A percentile compares a stretch with the other conserved stretches of the same genome.
phyloP scores from a whole-genome alignment of 441 rosid species.

The Dalechampia spathulata region DNA sequence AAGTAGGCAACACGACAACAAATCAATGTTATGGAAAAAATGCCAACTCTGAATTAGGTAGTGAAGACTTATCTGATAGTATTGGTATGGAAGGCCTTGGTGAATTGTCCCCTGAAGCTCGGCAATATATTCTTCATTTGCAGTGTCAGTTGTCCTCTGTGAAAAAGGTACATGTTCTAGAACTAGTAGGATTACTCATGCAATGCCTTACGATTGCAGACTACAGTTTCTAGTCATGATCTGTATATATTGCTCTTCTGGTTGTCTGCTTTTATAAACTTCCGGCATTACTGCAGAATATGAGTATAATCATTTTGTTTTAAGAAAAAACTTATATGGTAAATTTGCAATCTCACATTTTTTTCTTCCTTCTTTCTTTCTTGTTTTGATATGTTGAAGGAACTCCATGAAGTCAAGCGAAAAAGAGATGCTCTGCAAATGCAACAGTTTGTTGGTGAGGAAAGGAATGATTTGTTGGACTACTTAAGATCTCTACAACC shows the following conservation, averaged over 20 bases:
- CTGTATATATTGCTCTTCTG: not conserved
- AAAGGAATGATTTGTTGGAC: constrained; percentile 89
- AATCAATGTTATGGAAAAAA: constrained; percentile 23
- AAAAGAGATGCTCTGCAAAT: constrained; percentile 89
- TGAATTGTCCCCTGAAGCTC: constrained; percentile 58
- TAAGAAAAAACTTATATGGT: not conserved
- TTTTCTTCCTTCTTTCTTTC: not conserved
- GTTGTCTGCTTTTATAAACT: not conserved
- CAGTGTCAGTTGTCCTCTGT: constrained; percentile 59
- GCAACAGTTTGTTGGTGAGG: constrained; percentile 98
- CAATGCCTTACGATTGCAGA: too few relatives aligned
- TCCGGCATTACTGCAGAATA: not conserved
- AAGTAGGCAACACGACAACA: constrained; percentile 22
- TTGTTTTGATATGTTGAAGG: constrained; percentile 33
- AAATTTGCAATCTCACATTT: constrained; percentile 11
- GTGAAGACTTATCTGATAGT: constrained; percentile 27
- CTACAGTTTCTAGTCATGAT: too few relatives aligned
- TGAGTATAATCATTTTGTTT: not conserved
- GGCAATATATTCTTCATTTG: constrained; percentile 55
- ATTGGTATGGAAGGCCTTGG: constrained; percentile 42
- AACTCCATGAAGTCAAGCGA: constrained; percentile 72
- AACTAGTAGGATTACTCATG: too few relatives aligned
- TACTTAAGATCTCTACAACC: constrained; percentile 88
- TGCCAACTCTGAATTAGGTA: constrained; percentile 22
- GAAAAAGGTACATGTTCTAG: constrained; percentile 44